These are phyloP conservation scores for Xylaria sp. DNA, from an alignment of 2,329 filamentous ascomycete species.

Conservation along the genomic window DNA sequence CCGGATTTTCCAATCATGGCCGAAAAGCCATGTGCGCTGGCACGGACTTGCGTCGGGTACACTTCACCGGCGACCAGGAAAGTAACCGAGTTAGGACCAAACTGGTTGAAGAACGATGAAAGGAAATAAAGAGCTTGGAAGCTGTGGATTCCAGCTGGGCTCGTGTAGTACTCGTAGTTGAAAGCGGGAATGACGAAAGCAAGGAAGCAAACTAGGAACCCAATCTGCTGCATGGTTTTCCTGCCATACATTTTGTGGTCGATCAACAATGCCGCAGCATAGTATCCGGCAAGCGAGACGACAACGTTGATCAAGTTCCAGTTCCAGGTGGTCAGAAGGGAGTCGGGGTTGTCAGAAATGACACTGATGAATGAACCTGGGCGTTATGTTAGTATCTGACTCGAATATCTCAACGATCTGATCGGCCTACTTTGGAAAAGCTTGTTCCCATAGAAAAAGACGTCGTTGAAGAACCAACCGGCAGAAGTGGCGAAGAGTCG, in stretches of 20 bases:
- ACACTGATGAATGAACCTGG: conserved; percentile 78
- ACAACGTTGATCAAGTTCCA: conserved; percentile 93
- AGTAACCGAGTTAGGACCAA: conserved; percentile 93
- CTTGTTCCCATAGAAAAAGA: conserved; percentile 99
- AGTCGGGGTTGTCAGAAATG: conserved; percentile 70
- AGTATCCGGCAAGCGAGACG: conserved; percentile 87
- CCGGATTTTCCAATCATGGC: conserved; percentile 89
- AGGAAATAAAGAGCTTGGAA: conserved; percentile 99
- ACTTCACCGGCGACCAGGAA: conserved; percentile 96
- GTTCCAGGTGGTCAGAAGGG: conserved; percentile 85
- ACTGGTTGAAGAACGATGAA: conserved; percentile 98
- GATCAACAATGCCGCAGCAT: conserved; percentile 84
- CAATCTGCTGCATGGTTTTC: conserved; percentile 94
- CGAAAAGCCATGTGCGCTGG: conserved; percentile 93
- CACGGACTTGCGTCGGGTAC: conserved; percentile 92
- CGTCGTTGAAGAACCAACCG: conserved; percentile 94
- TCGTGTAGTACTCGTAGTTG: conserved; percentile 83
- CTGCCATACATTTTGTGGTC: conserved; percentile 97
- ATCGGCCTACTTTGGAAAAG: conserved; percentile 73
- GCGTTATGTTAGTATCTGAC: conserved; percentile 7
- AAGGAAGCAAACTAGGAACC: conserved; percentile 91
- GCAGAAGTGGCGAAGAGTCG: conserved; percentile 86
- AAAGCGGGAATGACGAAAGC: conserved; percentile 93
- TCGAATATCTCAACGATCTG: too few relatives aligned
- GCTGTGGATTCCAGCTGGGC: conserved; percentile 71